Base-by-base conservation (phyloP, 2,329 filamentous ascomycete species). In the Xylaria sp. region DNA sequence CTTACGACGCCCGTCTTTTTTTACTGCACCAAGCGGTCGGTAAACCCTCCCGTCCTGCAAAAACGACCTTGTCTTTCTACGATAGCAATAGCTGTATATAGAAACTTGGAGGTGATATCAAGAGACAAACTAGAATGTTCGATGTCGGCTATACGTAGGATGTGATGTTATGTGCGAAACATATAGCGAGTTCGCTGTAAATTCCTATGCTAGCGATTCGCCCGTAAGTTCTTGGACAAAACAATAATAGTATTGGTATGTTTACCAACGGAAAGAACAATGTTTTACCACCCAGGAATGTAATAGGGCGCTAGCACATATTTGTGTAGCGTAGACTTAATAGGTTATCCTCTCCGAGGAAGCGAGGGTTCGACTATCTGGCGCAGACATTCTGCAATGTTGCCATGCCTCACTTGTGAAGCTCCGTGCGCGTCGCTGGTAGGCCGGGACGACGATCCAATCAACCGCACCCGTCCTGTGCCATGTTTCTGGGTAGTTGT, bases 401-500 rank as follows among this genome's bases (percentile, higher is more conserved):
- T 51, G 59, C 59, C 45, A 33, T 57, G 55, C 60, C 35, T 61
- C 31, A 51, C 55, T 46, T 64, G 62, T 64, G 60, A 60, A 35
- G 56, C 60, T 19, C 47, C 43, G 56, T 65, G 60, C 56, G 50
- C 25, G 52, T 17, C 12, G 15, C 25, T 56, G 51, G 54, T 62
- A 62, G 53, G 59, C 35, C 51, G 17, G n/a, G n/a, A 45, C 21
- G 49, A 43, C 28, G 43, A 47, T 35, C 47, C 45, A 4, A 37
- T 45, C n/a, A 45, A 15, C 14, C 33, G 46, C 43, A n/a, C n/a
- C n/a, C 35, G 46, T 35, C 60, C 45, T 57, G 56, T 65, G 51
- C 51, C 46, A 55, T 60, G 49, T 19, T 37, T n/a, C 35, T 19
- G 31, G n/a, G 45, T n/a, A 38, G 21, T 4, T 9, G 28, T 31